Evolutionary conservation across 495 filamentous ascomycete genomes (phyloP), one percentile per base, ranked within the genome.

Genomic region (Hypoxylon fuscum): DNA sequence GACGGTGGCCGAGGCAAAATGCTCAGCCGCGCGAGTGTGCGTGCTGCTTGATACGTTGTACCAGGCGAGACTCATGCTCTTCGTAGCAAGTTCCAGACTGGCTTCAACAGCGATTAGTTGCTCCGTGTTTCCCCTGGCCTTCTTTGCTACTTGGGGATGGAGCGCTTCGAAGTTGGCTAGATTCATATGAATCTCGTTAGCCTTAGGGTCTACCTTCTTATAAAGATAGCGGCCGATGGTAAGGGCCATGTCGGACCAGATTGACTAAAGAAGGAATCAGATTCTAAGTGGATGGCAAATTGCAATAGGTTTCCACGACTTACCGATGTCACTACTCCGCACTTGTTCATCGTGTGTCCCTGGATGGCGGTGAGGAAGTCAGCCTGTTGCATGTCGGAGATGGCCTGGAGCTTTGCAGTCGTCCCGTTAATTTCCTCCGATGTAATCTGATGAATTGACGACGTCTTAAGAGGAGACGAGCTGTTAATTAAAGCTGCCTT

Each of bases 181-280:
- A 57, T 83, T 72, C 35, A 82, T 63, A 4, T 66, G 69, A 20
- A 71, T 50, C 0, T 68, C 69, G 40, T 72, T 72, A 44, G 10
- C n/a, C n/a, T 42, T 43, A 45, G 64, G 70, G 11, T 79, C 69
- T 31, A 77, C 74, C 23, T 75, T 72, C n/a, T 77, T 68, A 9
- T 80, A 68, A n/a, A 85, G 55, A 55, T 86, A 87, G 25, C 85
- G 74, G 32, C 74, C 84, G 17, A 88, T 56, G 1, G 79, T 86
- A 17, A 85, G 76, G 1, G 84, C 84, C 57, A 87, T 85, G 67
- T 89, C 86, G 31, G 85, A 82, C 51, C 85, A 87, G 15, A 88
- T 65, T 2, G 85, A 84, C 74, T n/a, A n/a, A n/a, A n/a, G n/a
- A n/a, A n/a, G n/a, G n/a, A n/a, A n/a, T n/a, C n/a, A n/a, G n/a